Evolutionary conservation across 2,329 filamentous ascomycete species (phyloP).

Genomic region (Aspergillus felis): DNA sequence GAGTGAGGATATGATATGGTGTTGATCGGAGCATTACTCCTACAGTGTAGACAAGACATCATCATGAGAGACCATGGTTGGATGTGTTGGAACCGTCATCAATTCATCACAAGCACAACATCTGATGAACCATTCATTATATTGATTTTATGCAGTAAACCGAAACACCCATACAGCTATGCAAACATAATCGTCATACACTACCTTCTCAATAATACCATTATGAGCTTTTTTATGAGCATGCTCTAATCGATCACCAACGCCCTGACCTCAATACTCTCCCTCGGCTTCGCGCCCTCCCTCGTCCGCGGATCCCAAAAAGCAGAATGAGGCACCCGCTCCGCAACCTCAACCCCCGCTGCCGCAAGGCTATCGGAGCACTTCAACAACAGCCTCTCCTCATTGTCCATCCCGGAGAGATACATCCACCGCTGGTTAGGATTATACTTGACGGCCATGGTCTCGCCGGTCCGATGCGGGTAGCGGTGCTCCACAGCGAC

Average conservation of each 20-base stretch:
- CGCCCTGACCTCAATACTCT: conserved; percentile 86
- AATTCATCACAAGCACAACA: background rate
- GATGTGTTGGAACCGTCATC: background rate
- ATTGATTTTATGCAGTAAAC: background rate
- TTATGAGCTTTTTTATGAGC: too few species aligned
- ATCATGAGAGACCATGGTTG: background rate
- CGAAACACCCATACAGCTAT: background rate
- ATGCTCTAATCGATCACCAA: conserved; percentile 66
- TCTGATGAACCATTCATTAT: background rate
- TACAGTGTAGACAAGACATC: background rate
- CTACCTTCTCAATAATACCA: background rate
- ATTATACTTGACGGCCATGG: conserved; percentile 63
- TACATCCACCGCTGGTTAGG: conserved; percentile 71
- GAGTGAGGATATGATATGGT: background rate
- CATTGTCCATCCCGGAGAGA: conserved; percentile 70
- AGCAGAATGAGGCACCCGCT: conserved; percentile 65
- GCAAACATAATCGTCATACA: background rate
- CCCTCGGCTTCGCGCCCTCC: conserved; percentile 64
- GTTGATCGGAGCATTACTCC: background rate
- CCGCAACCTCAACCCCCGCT: conserved; percentile 44
- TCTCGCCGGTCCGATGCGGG: conserved; percentile 67
- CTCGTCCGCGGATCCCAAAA: conserved; percentile 73
- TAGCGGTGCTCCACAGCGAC: conserved; percentile 73
- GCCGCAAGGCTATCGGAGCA: conserved; percentile 60
- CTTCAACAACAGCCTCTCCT: conserved; percentile 71